Base-by-base conservation (phyloP, 2,329 filamentous ascomycete genomes). In the Botrytis fabae region DNA sequence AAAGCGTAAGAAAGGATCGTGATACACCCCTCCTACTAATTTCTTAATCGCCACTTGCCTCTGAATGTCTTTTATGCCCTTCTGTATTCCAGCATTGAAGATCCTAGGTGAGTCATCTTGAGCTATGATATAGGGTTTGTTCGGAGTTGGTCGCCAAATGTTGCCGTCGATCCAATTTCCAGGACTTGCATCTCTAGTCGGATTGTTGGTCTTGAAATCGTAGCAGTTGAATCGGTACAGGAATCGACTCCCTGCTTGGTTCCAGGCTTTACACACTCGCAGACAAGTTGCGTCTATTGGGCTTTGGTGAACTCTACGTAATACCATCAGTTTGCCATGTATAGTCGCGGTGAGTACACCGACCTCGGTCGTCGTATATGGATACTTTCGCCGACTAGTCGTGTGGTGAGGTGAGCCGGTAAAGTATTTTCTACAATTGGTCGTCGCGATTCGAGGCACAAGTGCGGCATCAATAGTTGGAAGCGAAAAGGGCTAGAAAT, bases 1-100 rank as follows among this genome's bases (percentile, higher is more conserved):
- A 35, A 74, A 77, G 40, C 76, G 61, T 10, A 75, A 51, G 65
- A 77, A 76, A 9, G 35, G 63, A 40, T 75, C 74, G 40, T 73
- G 70, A 22, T 74, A 75, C 0, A 73, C 46, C 75, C 73, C 75
- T 2, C 74, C 73, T 32, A 7, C 40, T 25, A 74, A 59, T 35
- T 44, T 48, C 20, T n/a, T 42, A 6, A 70, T 28, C 1, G 57
- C 28, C 18, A 72, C 48, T 25, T 25, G 66, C 32, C 38, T 32
- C 38, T 25, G 3, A 18, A 75, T 66, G 42, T 48, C 10, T 32
- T 10, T 32, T 6, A 51, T 48, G 12, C 42, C 63, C 25, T n/a
- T 62, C 60, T 62, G 25, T 4, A 62, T 42, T 18, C 16, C 28
- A 16, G 22, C 1, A 16, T 62, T 6, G 38, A 62, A 62, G 25